Evolutionary conservation across 148 eudicot genomes (phyloP).

Genomic region (Heliamphora exappendiculata): DNA sequence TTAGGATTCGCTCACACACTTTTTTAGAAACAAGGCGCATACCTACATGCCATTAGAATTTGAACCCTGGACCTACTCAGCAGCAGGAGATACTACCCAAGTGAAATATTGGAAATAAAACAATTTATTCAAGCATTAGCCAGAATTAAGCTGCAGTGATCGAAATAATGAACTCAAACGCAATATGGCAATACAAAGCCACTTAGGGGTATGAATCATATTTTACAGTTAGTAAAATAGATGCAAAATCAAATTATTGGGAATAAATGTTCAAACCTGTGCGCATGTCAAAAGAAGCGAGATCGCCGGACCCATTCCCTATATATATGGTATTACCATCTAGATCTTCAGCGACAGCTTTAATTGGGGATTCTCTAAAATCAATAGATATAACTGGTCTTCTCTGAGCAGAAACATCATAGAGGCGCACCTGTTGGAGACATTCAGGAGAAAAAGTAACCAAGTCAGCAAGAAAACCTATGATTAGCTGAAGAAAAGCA

Average conservation of each 20-base stretch:
- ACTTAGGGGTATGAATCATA: neutral
- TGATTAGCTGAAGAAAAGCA: neutral
- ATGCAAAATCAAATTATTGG: neutral
- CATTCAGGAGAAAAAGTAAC: conserved; percentile 8
- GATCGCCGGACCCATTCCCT: conserved; percentile 92
- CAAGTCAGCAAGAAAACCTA: neutral
- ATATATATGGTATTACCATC: conserved; percentile 74
- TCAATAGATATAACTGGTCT: conserved; percentile 83
- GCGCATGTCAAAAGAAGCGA: conserved; percentile 85
- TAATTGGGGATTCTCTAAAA: conserved; percentile 78
- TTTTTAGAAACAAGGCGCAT: neutral
- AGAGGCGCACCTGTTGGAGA: conserved; percentile 68
- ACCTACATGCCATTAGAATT: neutral
- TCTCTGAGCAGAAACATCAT: conserved; percentile 85
- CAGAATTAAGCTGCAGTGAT: neutral
- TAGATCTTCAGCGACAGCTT: conserved; percentile 72
- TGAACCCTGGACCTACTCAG: neutral
- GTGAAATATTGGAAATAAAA: neutral
- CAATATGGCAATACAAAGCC: neutral
- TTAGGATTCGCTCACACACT: neutral
- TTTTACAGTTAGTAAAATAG: no score
- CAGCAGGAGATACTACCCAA: neutral
- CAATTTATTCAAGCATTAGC: neutral
- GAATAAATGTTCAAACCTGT: conserved; percentile 48
- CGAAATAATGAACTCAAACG: neutral